phyloP scores from a whole-genome alignment of 2,329 filamentous ascomycete genomes.

The Diaporthe helianthi region DNA sequence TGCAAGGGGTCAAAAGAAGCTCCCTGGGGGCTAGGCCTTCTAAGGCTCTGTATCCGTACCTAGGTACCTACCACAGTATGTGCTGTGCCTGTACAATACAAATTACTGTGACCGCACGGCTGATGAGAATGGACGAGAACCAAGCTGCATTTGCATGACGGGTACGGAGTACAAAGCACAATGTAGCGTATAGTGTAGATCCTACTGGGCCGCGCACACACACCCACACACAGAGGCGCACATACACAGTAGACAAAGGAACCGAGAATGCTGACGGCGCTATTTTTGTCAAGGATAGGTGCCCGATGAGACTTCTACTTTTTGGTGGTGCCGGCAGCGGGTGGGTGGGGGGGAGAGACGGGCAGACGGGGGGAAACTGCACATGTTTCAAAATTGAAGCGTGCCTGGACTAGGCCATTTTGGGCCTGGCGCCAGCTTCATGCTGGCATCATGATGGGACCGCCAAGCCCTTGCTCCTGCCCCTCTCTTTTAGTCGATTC shows the following conservation, averaged over 20 bases:
- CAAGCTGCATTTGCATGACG: background rate
- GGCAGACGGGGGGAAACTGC: constrained; percentile 15
- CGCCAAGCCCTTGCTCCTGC: background rate
- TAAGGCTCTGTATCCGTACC: background rate
- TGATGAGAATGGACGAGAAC: too few species aligned
- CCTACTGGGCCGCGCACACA: too few species aligned
- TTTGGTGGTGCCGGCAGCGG: background rate
- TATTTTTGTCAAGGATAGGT: constrained; percentile 24
- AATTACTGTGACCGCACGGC: background rate
- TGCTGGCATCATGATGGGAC: background rate
- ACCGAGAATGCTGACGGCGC: background rate
- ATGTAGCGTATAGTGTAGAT: too few species aligned
- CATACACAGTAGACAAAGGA: background rate
- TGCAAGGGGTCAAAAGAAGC: background rate
- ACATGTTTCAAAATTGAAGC: constrained; percentile 34
- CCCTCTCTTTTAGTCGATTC: background rate
- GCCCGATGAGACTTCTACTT: constrained; percentile 16
- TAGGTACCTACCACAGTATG: too few species aligned
- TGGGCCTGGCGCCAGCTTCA: constrained; percentile 28
- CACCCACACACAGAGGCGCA: background rate
- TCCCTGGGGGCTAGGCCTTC: constrained; percentile 1
- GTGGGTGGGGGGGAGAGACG: too few species aligned
- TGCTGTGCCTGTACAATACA: too few species aligned
- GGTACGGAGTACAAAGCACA: background rate
- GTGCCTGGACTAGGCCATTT: constrained; percentile 40